Evolutionary conservation across 371 early-diverging fungal species (phyloP), one percentile per base, ranked within the genome.

Genomic region (Zychaea mexicana): DNA sequence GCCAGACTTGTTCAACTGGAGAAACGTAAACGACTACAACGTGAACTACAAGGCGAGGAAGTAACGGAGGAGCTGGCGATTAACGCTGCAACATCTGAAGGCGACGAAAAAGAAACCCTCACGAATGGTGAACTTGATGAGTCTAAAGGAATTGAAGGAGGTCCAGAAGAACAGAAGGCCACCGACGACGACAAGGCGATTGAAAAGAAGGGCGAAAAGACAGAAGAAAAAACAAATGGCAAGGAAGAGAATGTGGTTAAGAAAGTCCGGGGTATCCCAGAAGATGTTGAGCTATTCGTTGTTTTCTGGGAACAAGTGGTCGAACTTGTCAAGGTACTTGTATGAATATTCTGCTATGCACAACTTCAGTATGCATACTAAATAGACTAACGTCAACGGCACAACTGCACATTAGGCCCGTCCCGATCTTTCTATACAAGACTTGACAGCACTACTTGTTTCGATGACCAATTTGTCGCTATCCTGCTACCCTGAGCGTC

Each of bases 231-330:
- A 30, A 31, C 30, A 13, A 62, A 58, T 6, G 61, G 68, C 1
- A 69, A 62, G 5, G 75, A 58, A 9, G 66, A 73, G 39, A 67
- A 59, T 64, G 64, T 46, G 61, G 61, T 36, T 66, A 67, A 57
- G 77, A 83, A 77, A 67, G 74, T 78, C 27, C 78, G 89, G 55
- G 94, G 92, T 24, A 93, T 94, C 47, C 94, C 94, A 1, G 89
- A 91, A 38, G 94, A 93, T 64, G 89, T 93, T 19, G 84, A 88
- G 61, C 79, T 98, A 45, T 98, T 98, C 78, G 93, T 92, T 57
- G 92, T 96, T 38, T 97, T 98, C 72, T 98, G 98, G 98, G 83
- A 75, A 13, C 94, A 96, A 72, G 91, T 98, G 65, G 90, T 92
- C 36, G 91, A 91, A 49, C 83, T 97, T 10, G 90, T 98, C 46